phyloP scores from a whole-genome alignment of 352 stramenopile genomes.

The Phytophthora lateralis region DNA sequence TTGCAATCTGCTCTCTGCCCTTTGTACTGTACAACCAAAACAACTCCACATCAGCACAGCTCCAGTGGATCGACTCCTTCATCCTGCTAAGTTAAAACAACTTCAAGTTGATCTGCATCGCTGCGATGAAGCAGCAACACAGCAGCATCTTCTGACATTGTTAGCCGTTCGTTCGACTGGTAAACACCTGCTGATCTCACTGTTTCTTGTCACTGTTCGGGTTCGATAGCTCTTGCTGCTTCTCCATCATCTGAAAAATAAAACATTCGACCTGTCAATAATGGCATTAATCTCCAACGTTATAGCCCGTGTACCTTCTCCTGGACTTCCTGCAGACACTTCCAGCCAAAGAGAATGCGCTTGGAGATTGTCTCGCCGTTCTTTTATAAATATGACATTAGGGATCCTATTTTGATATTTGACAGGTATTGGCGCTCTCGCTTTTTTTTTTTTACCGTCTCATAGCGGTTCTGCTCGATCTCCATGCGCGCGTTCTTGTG shows the following conservation, averaged over 20 bases:
- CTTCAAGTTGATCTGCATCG: background rate
- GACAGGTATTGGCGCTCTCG: background rate
- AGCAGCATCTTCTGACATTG: conserved; percentile 1
- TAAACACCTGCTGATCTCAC: conserved; percentile 5
- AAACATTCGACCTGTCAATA: conserved; percentile 3
- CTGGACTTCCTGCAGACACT: conserved; percentile 79
- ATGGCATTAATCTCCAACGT: background rate
- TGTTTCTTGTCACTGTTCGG: conserved; percentile 27
- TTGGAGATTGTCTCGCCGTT: conserved; percentile 79
- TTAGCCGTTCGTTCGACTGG: background rate
- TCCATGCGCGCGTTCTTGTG: conserved; percentile 79
- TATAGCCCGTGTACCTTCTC: conserved; percentile 50
- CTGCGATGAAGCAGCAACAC: background rate
- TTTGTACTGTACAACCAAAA: background rate
- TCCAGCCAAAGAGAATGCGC: conserved; percentile 79
- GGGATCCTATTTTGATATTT: conserved; percentile 16
- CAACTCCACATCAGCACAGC: background rate
- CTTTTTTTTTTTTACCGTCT: conserved; percentile 44
- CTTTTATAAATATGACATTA: conserved; percentile 39
- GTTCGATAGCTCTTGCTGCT: conserved; percentile 45
- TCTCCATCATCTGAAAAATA: conserved; percentile 50
- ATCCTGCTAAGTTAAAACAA: background rate
- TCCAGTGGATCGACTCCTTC: background rate
- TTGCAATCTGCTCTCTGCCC: background rate
- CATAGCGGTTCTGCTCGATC: conserved; percentile 79